Base-by-base conservation (phyloP, 257 asterid genomes). In the Fraxinus excelsior region DNA sequence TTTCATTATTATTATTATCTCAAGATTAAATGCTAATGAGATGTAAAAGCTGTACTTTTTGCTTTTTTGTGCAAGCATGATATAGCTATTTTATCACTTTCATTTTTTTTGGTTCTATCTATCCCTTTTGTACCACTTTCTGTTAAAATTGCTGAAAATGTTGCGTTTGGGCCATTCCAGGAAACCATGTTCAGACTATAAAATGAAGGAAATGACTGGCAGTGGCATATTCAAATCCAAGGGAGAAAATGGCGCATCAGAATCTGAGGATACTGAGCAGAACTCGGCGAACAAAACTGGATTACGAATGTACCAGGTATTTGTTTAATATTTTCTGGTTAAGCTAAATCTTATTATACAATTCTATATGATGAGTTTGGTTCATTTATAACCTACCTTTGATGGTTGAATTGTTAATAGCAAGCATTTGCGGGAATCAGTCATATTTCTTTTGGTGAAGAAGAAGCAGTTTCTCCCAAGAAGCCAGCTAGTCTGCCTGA, bases 171-270 rank as follows among this genome's bases (percentile, higher is more conserved):
- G 68, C 60, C 25, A 31, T 83, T 81, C 60, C 88, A 96, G 99
- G 89, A 96, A 96, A 84, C 99, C 99, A 1, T 96, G 99, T 74
- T 96, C 99, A 9, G 97, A 84, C 81, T 90, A 88, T 75, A 96
- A 96, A 78, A 78, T 96, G 90, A 96, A 96, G 85, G 99, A 96
- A 87, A 96, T 96, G 91, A 93, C 99, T 29, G 99, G 98, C 69
- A 96, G 98, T 69, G 99, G 98, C 49, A 96, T 96, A 79, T 93
- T 96, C 79, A 92, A 85, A 78, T 77, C 87, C 23, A 76, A 85
- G 18, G 97, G 91, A 67, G 99, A 96, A 80, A 84, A 87, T 42
- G 99, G 84, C 74, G 16, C 14, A 49, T 75, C 87, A 31, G 97
- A 93, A 75, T 60, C 82, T 29, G 98, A 96, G 78, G 85, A 87